Conservation (phyloP, 2,329 filamentous ascomycete genomes). For the Cytospora chrysosperma region DNA sequence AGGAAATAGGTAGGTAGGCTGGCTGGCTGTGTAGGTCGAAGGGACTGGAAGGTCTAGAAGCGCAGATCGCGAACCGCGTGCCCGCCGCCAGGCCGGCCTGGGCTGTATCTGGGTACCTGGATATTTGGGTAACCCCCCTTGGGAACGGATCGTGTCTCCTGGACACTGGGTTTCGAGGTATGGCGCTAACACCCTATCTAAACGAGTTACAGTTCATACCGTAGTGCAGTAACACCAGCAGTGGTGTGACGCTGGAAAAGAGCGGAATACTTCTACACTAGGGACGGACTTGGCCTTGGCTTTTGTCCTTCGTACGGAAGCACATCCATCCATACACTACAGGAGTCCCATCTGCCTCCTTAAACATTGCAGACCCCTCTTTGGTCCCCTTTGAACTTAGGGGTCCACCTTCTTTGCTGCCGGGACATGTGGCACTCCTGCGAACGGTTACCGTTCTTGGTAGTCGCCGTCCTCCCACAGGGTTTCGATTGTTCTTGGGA, state of each 20-base stretch:
- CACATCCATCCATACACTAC: too few relatives aligned
- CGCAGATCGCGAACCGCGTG: too few relatives aligned
- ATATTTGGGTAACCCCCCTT: background rate
- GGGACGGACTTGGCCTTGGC: background rate
- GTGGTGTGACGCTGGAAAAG: background rate
- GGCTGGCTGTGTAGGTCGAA: too few relatives aligned
- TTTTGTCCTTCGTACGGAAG: too few relatives aligned
- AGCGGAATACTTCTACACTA: background rate
- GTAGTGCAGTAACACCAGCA: background rate
- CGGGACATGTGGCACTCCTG: too few relatives aligned
- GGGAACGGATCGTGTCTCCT: background rate
- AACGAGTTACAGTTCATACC: too few relatives aligned
- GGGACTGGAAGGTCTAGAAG: background rate
- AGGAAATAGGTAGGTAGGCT: too few relatives aligned
- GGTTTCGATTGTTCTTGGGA: background rate
- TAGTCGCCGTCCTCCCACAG: background rate
- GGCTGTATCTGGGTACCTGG: background rate
- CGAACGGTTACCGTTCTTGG: background rate
- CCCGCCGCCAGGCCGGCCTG: too few relatives aligned
- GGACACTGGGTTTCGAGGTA: background rate
- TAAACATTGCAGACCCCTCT: background rate
- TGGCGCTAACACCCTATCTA: too few relatives aligned
- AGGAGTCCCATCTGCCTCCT: background rate
- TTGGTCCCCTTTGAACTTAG: background rate
- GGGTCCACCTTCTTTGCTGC: background rate